Evolutionary conservation across 805 yeast genomes (phyloP).

Genomic region (Saccharomycopsis javanensis): DNA sequence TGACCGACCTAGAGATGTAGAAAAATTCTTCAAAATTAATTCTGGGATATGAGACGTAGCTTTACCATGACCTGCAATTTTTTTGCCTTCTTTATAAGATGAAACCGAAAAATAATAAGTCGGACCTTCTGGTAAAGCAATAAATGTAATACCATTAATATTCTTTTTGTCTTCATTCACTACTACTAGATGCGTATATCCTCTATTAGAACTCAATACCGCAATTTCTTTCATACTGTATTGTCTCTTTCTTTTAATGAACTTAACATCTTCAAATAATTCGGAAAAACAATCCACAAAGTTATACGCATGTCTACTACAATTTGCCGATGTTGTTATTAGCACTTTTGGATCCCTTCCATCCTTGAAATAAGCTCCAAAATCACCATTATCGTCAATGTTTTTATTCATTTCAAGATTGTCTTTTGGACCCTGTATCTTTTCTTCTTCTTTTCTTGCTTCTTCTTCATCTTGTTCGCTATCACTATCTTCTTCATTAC

Average conservation of each 20-base stretch:
- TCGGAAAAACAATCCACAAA: constrained; percentile 83
- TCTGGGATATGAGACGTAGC: constrained; percentile 91
- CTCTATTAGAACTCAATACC: constrained; percentile 68
- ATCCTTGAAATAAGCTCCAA: constrained; percentile 44
- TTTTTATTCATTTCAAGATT: constrained; percentile 35
- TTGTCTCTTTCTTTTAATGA: constrained; percentile 79
- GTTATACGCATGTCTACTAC: constrained; percentile 78
- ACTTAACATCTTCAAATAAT: constrained; percentile 74
- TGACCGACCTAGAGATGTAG: constrained; percentile 86
- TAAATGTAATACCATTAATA: constrained; percentile 85
- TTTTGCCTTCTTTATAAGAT: constrained; percentile 64
- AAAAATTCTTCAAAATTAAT: constrained; percentile 81
- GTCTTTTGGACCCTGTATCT: constrained; percentile 25
- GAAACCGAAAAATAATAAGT: constrained; percentile 83
- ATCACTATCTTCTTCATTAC: constrained; percentile 10
- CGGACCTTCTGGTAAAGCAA: constrained; percentile 93
- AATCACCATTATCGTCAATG: constrained; percentile 47
- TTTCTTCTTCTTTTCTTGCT: constrained; percentile 31
- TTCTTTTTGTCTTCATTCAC: constrained; percentile 76
- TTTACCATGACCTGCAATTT: constrained; percentile 79
- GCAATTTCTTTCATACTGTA: constrained; percentile 83
- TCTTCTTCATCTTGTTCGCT: constrained; percentile 16
- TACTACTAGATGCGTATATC: constrained; percentile 78
- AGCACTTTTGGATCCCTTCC: constrained; percentile 73
- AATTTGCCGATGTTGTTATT: constrained; percentile 80